A percentile compares a stretch with the other conserved stretches of the same genome.
phyloP scores from a whole-genome alignment of 2,329 filamentous ascomycete species.

The Cadophora sp. region DNA sequence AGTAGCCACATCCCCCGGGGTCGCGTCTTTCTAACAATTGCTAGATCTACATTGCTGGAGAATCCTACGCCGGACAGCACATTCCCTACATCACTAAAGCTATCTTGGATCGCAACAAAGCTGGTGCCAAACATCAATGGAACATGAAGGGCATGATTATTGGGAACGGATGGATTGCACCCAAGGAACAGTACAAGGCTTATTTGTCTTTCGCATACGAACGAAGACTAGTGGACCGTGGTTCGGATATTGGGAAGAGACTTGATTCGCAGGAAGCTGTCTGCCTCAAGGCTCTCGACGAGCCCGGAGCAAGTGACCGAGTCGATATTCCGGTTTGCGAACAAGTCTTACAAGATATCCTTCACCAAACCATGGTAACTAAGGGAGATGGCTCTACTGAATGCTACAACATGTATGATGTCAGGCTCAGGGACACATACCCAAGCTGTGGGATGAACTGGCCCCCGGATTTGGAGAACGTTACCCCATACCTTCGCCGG shows the following conservation, averaged over 20 bases:
- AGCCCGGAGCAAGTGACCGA: slow-evolving; percentile 61
- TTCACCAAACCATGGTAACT: slow-evolving; percentile 67
- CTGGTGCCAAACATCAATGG: slow-evolving; percentile 65
- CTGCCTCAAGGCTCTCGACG: slow-evolving; percentile 68
- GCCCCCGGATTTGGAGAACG: slow-evolving; percentile 81
- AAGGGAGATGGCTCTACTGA: slow-evolving; percentile 56
- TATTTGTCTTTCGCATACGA: slow-evolving; percentile 86
- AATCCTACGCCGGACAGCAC: slow-evolving; percentile 96
- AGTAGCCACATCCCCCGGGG: slow-evolving; percentile 47
- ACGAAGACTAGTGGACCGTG: slow-evolving; percentile 73
- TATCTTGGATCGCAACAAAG: slow-evolving; percentile 86
- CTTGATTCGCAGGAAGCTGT: slow-evolving; percentile 73
- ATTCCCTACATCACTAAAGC: slow-evolving; percentile 96
- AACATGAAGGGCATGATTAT: slow-evolving; percentile 86
- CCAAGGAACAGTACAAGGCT: slow-evolving; percentile 85
- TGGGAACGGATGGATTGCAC: slow-evolving; percentile 97
- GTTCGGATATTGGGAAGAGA: slow-evolving; percentile 65
- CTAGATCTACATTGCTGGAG: slow-evolving; percentile 91
- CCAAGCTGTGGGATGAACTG: slow-evolving; percentile 96
- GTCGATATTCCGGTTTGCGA: slow-evolving; percentile 80
- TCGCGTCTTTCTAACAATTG: slow-evolving; percentile 34
- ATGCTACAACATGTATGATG: slow-evolving; percentile 97
- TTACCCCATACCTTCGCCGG: slow-evolving; percentile 85
- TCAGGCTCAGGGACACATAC: slow-evolving; percentile 80
- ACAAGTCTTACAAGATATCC: slow-evolving; percentile 73